Evolutionary conservation across 768 basidiomycete genomes (phyloP), one percentile per base, ranked within the genome.

Genomic region (Naganishia onofrii): DNA sequence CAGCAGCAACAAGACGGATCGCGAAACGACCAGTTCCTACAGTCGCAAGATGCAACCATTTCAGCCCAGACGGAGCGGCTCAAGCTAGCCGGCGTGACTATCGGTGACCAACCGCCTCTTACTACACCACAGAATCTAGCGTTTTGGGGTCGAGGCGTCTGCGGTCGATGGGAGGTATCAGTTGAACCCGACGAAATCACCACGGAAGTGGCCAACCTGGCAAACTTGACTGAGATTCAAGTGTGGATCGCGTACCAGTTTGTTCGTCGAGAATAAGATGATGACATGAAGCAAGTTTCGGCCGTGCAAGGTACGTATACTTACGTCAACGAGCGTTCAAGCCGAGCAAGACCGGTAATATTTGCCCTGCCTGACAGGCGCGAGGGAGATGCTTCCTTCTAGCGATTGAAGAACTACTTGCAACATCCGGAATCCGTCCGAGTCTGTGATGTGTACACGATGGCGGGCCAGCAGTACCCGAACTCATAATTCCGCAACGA

Each of bases 231-330:
- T 9, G 26, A 54, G 26, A 54, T 54, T 28, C 53, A 54, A 17
- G 53, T 54, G 29, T 54, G 53, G 53, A 28, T 54, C 28, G 53
- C 53, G 53, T 54, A 28, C n/a, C 53, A 54, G 26, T 54, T 46
- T n/a, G n/a, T n/a, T n/a, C n/a, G n/a, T n/a, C n/a, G n/a, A n/a
- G n/a, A n/a, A n/a, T n/a, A n/a, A n/a, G n/a, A n/a, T n/a, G n/a
- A n/a, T n/a, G n/a, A n/a, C n/a, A n/a, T n/a, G n/a, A n/a, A n/a
- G n/a, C n/a, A n/a, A n/a, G n/a, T n/a, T n/a, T n/a, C n/a, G n/a
- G n/a, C n/a, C n/a, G n/a, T n/a, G n/a, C n/a, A n/a, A n/a, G n/a
- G n/a, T n/a, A n/a, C n/a, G n/a, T n/a, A n/a, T n/a, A n/a, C n/a
- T n/a, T n/a, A n/a, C n/a, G n/a, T n/a, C n/a, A n/a, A n/a, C n/a